Evolutionary conservation across 257 asterid genomes (phyloP).

Genomic region (Solanum ossicruentum): DNA sequence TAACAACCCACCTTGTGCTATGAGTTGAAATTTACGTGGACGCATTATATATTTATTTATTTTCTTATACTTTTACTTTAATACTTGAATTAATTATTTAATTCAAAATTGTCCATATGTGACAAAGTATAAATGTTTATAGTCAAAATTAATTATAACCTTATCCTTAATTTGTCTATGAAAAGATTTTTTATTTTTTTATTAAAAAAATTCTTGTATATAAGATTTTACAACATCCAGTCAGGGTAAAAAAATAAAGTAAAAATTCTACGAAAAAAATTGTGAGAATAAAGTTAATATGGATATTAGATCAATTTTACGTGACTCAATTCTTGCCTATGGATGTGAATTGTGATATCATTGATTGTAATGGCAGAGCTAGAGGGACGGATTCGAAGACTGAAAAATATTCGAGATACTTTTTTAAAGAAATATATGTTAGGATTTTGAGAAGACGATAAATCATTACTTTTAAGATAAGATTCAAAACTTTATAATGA

Average conservation of each 20-base stretch:
- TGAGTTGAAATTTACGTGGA: not conserved
- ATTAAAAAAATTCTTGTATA: not conserved
- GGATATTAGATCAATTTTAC: no score
- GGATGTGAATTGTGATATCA: no score
- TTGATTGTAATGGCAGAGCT: no score
- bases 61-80: not conserved
- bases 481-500: no score
- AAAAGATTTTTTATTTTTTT: not conserved
- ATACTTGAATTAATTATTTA: not conserved
- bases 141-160: not conserved
- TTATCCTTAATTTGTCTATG: not conserved
- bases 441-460: no score
- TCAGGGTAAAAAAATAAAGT: not conserved
- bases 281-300: no score
- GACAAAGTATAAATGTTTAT: not conserved
- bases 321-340: no score
- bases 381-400: no score
- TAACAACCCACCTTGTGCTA: not conserved
- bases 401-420: no score
- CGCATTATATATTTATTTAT: not conserved
- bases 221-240: not conserved
- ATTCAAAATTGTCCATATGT: not conserved
- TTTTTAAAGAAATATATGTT: no score
- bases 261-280: no score
- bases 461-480: no score